Evolutionary conservation across 805 yeast genomes (phyloP), one percentile per base, ranked within the genome.

Genomic region (Saccharomycopsis guyanensis): DNA sequence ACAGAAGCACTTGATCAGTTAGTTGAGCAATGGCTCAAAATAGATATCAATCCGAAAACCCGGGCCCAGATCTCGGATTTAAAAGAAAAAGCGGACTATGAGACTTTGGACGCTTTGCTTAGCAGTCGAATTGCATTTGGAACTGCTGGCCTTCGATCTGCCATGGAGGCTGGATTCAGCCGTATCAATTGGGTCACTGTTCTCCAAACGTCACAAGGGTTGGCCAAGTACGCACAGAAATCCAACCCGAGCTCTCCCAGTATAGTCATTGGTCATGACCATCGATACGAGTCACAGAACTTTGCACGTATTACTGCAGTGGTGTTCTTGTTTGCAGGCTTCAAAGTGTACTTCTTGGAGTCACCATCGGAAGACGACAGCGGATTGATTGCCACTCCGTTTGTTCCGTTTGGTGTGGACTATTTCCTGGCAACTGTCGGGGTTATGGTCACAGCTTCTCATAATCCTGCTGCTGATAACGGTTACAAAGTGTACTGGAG

Each of bases 371-470:
- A 40, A 22, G 27, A 19, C n/a, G 39, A 34, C 20, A 10, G 37
- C 18, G 31, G 50, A 19, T 27, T 66, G 35, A 81, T 76, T 1
- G 95, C 88, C 49, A 91, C 98, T 0, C 98, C 98, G 1, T 64
- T 87, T 60, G 97, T 91, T 1, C 97, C 98, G 1, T 91, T 85
- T 63, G 78, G 84, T 0, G 82, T 91, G 22, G 86, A 84, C 52
- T 57, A 66, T 24, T 71, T 65, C 46, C 53, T 63, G 0, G 85
- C 95, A 0, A 68, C 81, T 0, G 86, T 80, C 42, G 98, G 97
- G 19, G 83, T 91, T 1, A 91, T 93, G 97, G 80, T 93, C 58
- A 93, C 97, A 1, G 97, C 96, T 0, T 83, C 94, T 0, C 97
- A 88, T 63, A 88, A 88, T 57, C 96, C 96, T 0, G 95, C 97